Percentiles rank a stretch among this genome's conserved stretches.
These are phyloP conservation scores for Russula foetens DNA, from an alignment of 768 basidiomycete species.

Conservation along the genomic window DNA sequence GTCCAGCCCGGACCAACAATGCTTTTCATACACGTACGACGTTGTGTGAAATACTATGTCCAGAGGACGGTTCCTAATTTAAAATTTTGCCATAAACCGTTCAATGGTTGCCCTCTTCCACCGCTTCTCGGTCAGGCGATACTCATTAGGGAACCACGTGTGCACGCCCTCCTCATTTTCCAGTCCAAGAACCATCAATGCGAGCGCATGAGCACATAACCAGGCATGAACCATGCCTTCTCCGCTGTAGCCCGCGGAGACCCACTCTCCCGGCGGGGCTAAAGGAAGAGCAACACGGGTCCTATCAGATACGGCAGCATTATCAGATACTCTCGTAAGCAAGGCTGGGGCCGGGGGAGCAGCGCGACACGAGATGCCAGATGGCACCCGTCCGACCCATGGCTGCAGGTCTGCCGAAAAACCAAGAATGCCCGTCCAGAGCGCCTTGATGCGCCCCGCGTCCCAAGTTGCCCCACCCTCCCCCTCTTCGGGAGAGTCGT, in stretches of 20 bases:
- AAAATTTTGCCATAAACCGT: slow-evolving; percentile 22
- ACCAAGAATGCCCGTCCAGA: slow-evolving; percentile 60
- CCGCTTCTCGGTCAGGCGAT: slow-evolving; percentile 40
- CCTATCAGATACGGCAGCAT: background rate
- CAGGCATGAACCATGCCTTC: slow-evolving; percentile 72
- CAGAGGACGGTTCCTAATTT: background rate
- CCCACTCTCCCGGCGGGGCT: slow-evolving; percentile 55
- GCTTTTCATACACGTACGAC: background rate
- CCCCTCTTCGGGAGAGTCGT: slow-evolving; percentile 14
- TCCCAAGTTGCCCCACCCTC: slow-evolving; percentile 28
- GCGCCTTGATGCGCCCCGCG: slow-evolving; percentile 41
- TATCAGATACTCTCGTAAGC: slow-evolving; percentile 3
- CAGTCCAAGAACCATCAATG: slow-evolving; percentile 46
- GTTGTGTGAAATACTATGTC: background rate
- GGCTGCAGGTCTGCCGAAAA: slow-evolving; percentile 53
- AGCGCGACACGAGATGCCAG: slow-evolving; percentile 33
- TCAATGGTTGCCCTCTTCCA: slow-evolving; percentile 40
- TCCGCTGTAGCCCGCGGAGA: slow-evolving; percentile 60
- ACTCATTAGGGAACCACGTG: slow-evolving; percentile 44
- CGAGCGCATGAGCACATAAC: slow-evolving; percentile 51
- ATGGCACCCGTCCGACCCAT: slow-evolving; percentile 63
- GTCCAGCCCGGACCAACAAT: background rate
- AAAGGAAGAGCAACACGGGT: background rate
- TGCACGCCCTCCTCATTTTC: slow-evolving; percentile 28
- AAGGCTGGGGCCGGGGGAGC: background rate